Evolutionary conservation across 2,329 filamentous ascomycete genomes (phyloP), one percentile per base, ranked within the genome.

Genomic region (Fusarium robinianum): DNA sequence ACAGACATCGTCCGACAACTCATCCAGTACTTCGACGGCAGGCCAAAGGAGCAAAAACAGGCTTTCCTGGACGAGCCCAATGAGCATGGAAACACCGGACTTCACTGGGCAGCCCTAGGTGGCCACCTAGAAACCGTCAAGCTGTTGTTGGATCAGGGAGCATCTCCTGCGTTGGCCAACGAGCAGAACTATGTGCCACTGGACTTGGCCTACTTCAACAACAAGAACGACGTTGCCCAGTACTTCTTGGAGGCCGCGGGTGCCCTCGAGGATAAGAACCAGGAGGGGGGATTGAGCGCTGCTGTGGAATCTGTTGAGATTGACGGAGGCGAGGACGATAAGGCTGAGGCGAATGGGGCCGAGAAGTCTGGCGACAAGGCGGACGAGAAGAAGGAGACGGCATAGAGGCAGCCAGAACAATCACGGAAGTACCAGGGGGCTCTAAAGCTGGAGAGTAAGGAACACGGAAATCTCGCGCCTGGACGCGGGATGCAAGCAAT

Each of bases 81-180:
- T 63, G 75, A 83, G 50, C 85, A 87, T 31, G 91, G 90, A 30
- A 97, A 96, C 72, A 96, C 92, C 1, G 81, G 90, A 1, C 75
- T 99, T 45, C 94, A 99, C 71, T 97, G 91, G 91, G 92, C 92
- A 0, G 88, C 90, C 1, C 73, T 96, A 41, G 94, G 95, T 41
- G 91, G 91, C 2, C 91, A 96, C 62, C 73, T 97, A 3, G 80
- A 85, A 5, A 81, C 84, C 4, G 89, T 96, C 6, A 88, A 91
- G 72, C 71, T 83, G 1, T 77, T 99, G 9, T 76, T 96, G 2
- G 82, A 84, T 30, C 75, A 82, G 3, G 90, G 90, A 3, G 90
- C 90, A 2, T 85, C 90, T 46, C 84, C 90, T 5, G 83, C 83
- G 8, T 72, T 90, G 21, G 84, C 84, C 62, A 97, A 97, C 65